Evolutionary conservation across 179 eudicot genomes (phyloP).

Genomic region (Beta corolliflora): DNA sequence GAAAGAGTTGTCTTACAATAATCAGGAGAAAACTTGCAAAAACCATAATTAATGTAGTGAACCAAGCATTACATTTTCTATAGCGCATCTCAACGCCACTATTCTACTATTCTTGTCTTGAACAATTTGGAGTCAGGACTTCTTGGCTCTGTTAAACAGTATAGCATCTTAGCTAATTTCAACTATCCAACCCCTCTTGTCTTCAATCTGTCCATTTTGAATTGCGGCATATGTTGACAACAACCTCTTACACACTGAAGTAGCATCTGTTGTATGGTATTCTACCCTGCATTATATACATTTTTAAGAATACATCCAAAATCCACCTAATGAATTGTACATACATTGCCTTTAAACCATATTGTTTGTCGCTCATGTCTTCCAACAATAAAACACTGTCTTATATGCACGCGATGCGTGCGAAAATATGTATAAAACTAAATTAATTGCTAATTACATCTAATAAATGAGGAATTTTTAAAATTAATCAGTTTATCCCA

Average conservation of each 20-base stretch:
- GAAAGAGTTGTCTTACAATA: neutral
- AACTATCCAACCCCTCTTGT: slow-evolving; percentile 73
- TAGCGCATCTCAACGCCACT: neutral
- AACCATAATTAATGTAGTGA: neutral
- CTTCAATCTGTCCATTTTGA: slow-evolving; percentile 67
- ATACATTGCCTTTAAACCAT: neutral
- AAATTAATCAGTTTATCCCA: too few species aligned
- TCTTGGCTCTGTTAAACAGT: neutral
- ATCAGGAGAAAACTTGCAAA: neutral
- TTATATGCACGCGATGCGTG: too few species aligned
- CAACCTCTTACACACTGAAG: slow-evolving; percentile 43
- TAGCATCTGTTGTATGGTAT: slow-evolving; percentile 33
- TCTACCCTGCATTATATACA: slow-evolving; percentile 47
- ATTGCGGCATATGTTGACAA: slow-evolving; percentile 45
- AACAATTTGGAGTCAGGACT: too few species aligned
- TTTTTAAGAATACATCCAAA: neutral
- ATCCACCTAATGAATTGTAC: neutral
- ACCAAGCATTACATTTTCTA: neutral
- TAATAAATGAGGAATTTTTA: too few species aligned
- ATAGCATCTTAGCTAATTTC: slow-evolving; percentile 31
- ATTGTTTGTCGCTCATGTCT: neutral
- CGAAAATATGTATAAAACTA: too few species aligned
- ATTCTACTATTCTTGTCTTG: too few species aligned
- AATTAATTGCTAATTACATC: too few species aligned
- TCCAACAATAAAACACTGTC: too few species aligned